phyloP scores from a whole-genome alignment of 257 asterid species.

The Primulina eburnea region DNA sequence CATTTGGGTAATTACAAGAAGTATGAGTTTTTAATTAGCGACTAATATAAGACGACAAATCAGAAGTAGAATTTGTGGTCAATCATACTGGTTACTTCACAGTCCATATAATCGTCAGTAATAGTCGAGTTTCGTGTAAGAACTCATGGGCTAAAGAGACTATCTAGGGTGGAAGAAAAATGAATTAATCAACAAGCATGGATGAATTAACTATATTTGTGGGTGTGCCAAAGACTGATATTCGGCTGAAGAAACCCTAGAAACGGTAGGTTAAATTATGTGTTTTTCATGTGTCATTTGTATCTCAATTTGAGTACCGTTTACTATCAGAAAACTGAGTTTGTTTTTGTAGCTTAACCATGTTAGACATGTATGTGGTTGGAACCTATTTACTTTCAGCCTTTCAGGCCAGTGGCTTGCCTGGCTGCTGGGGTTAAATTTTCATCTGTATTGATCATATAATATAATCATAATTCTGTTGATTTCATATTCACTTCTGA shows the following conservation, averaged over 20 bases:
- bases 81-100: background rate
- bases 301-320: slow-evolving; percentile 24
- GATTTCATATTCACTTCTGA: background rate
- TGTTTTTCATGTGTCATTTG: slow-evolving; percentile 20
- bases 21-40: slow-evolving; percentile 12
- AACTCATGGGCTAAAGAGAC: background rate
- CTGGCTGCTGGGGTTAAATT: slow-evolving; percentile 15
- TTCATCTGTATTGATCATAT: slow-evolving; percentile 13
- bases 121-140: background rate
- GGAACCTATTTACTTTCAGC: slow-evolving; percentile 11
- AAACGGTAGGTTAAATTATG: slow-evolving; percentile 33
- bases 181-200: too few species aligned
- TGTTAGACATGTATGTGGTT: slow-evolving; percentile 19
- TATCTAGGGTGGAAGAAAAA: too few species aligned
- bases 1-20: background rate
- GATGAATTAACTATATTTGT: too few species aligned
- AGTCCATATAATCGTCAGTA: background rate
- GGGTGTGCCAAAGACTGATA: background rate
- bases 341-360: slow-evolving; percentile 32
- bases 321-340: slow-evolving; percentile 20
- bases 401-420: background rate
- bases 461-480: background rate
- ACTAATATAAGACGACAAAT: background rate
- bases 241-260: slow-evolving; percentile 50
- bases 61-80: background rate